Base-by-base conservation (phyloP, 345 rosid genomes). In the Melaleuca quinquenervia region DNA sequence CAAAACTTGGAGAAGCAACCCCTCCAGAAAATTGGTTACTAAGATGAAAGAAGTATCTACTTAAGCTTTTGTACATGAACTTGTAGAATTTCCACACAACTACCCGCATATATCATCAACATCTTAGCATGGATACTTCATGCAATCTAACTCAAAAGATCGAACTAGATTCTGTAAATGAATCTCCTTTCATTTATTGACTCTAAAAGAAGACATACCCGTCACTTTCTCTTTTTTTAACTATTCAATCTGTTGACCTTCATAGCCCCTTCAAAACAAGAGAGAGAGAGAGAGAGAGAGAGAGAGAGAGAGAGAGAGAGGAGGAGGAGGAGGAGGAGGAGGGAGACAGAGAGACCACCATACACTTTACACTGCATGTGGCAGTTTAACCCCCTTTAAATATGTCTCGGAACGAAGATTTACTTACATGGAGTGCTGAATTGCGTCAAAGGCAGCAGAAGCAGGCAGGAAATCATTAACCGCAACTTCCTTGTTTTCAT, bases 401-500 rank as follows among this genome's bases (percentile, higher is more conserved):
- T 9, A 62, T 16, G 36, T 41, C 50, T 52, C 62, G 52, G 55
- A 84, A 58, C 54, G 45, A 22, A 84, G 49, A 83, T 78, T 82
- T 45, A 82, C 93, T 93, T 91, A 98, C 99, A 98, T 94, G 60
- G 99, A 96, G 88, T 96, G 90, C 91, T 98, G 95, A 87, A 98
- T 90, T 89, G 96, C 99, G 7, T 95, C 95, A 45, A 87, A 93
- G 55, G 99, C 99, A 89, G 92, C 80, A 51, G 92, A 83, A 50
- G 98, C 94, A 0, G 99, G 98, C 84, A 98, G 90, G 85, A 98
- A 98, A 86, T 98, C 99, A 87, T 98, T 90, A 27, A 98, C 99
- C 2, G 98, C 99, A 85, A 98, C 99, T 88, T 98, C 98, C 92
- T 98, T 98, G 96, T 98, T 96, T 94, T 98, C 99, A 87, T 98